These are phyloP conservation scores for Metarhizium sp. DNA, from an alignment of 2,329 filamentous ascomycete species.

Conservation along the genomic window DNA sequence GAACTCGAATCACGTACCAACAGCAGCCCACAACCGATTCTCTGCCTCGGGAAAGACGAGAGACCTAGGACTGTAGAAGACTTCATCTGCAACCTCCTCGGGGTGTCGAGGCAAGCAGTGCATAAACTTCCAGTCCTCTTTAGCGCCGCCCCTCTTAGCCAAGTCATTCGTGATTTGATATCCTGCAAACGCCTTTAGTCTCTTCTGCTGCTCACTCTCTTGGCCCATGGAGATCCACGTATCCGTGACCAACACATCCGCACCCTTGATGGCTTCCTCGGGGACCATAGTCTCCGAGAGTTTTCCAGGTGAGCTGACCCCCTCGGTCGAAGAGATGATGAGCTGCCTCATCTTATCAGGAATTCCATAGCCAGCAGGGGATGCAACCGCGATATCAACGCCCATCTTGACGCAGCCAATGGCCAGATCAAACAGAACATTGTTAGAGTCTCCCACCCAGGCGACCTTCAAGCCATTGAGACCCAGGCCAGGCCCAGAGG, in stretches of 20 bases:
- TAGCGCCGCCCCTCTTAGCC: constrained; percentile 75
- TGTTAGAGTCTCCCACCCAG: constrained; percentile 96
- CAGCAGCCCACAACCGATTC: constrained; percentile 86
- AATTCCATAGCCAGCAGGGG: constrained; percentile 76
- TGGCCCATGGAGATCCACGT: constrained; percentile 99
- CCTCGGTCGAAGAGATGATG: constrained; percentile 54
- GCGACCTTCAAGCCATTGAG: constrained; percentile 81
- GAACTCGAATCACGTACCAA: constrained; percentile 42
- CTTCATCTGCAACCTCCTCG: constrained; percentile 89
- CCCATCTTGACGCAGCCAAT: constrained; percentile 83
- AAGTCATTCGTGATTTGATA: constrained; percentile 88
- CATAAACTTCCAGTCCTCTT: constrained; percentile 93
- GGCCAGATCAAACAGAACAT: constrained; percentile 89
- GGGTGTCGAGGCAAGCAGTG: constrained; percentile 88
- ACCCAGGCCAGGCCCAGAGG: constrained; percentile 42
- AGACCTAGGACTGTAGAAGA: constrained; percentile 80
- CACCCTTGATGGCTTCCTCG: constrained; percentile 75
- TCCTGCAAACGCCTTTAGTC: constrained; percentile 70
- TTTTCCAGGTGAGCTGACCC: constrained; percentile 50
- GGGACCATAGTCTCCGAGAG: constrained; percentile 70
- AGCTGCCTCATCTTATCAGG: constrained; percentile 63
- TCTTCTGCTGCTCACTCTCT: constrained; percentile 71
- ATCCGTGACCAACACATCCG: constrained; percentile 88
- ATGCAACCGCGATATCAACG: constrained; percentile 77
- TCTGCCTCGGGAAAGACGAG: constrained; percentile 92